Conservation (phyloP, 495 filamentous ascomycete genomes). For the Lophiotrema nucula region DNA sequence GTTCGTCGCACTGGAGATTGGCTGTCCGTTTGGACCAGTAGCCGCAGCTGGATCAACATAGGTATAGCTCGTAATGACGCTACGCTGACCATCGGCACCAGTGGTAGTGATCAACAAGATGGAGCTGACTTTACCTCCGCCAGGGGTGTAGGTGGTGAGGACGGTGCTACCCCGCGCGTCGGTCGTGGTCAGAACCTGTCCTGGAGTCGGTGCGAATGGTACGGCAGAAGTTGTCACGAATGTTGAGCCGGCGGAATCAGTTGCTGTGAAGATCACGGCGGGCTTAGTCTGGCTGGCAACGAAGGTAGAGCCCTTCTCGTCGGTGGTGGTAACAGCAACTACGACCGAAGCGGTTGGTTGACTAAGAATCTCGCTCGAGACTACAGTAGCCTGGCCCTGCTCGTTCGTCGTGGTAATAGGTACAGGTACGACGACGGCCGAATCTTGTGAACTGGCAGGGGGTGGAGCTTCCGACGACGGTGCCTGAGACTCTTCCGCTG, state of each 20-base stretch:
- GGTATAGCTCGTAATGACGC: slow-evolving; percentile 40
- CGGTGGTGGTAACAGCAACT: slow-evolving; percentile 25
- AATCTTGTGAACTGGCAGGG: background rate
- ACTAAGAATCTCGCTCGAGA: slow-evolving; percentile 19
- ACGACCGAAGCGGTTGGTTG: slow-evolving; percentile 26
- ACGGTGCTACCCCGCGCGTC: slow-evolving; percentile 38
- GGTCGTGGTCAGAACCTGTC: slow-evolving; percentile 40
- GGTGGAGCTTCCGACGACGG: slow-evolving; percentile 4
- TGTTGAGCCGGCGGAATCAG: slow-evolving; percentile 35
- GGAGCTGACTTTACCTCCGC: slow-evolving; percentile 33
- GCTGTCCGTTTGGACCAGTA: slow-evolving; percentile 1
- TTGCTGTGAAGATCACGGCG: slow-evolving; percentile 38
- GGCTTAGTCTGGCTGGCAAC: slow-evolving; percentile 32
- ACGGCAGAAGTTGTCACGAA: slow-evolving; percentile 34
- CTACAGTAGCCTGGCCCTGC: slow-evolving; percentile 13
- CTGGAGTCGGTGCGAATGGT: slow-evolving; percentile 37
- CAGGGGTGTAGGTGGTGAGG: slow-evolving; percentile 42
- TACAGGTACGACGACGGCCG: slow-evolving; percentile 35
- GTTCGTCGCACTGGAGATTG: background rate
- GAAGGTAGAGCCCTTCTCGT: slow-evolving; percentile 19
- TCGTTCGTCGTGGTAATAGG: slow-evolving; percentile 21
- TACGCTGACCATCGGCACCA: slow-evolving; percentile 35
- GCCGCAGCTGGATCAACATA: slow-evolving; percentile 21
- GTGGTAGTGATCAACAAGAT: slow-evolving; percentile 40
- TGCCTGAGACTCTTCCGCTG: background rate